These are phyloP conservation scores for Xerocomellus intermedius DNA, from an alignment of 768 basidiomycete genomes.

Conservation along the genomic window DNA sequence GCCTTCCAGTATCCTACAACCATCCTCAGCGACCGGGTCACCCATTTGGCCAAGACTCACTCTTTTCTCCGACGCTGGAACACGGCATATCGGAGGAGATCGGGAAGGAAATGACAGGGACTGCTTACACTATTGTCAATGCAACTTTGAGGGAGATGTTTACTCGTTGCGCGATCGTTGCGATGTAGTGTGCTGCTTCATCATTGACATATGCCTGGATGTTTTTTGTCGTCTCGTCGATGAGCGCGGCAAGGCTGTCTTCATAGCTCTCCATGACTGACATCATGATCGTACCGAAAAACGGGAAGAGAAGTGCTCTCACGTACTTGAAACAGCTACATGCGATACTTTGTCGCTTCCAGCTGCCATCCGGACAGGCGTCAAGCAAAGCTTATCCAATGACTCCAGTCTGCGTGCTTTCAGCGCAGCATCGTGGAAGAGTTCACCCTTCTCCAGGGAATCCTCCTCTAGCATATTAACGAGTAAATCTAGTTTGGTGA, in stretches of 20 bases:
- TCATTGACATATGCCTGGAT: background rate
- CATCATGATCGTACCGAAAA: background rate
- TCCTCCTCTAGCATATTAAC: background rate
- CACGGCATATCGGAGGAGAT: background rate
- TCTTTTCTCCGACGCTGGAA: background rate
- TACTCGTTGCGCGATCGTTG: background rate
- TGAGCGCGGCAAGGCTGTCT: background rate
- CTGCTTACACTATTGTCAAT: background rate
- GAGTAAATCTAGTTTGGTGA: slow-evolving; percentile 10
- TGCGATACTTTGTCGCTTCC: background rate
- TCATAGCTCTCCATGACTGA: background rate
- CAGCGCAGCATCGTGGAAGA: background rate
- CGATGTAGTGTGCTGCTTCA: background rate
- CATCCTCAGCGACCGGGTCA: background rate
- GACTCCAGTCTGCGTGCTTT: background rate
- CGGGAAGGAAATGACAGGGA: background rate
- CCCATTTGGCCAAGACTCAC: background rate
- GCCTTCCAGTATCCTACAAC: slow-evolving; percentile 1
- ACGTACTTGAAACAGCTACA: slow-evolving; percentile 5
- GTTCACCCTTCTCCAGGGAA: background rate
- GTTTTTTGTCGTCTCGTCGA: background rate
- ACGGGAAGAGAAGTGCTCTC: background rate
- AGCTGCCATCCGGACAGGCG: background rate
- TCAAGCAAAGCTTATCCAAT: background rate
- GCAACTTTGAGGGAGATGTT: background rate